These are phyloP conservation scores for Debaryomyces singareniensis DNA, from an alignment of 1,139 yeast genomes.

Conservation along the genomic window DNA sequence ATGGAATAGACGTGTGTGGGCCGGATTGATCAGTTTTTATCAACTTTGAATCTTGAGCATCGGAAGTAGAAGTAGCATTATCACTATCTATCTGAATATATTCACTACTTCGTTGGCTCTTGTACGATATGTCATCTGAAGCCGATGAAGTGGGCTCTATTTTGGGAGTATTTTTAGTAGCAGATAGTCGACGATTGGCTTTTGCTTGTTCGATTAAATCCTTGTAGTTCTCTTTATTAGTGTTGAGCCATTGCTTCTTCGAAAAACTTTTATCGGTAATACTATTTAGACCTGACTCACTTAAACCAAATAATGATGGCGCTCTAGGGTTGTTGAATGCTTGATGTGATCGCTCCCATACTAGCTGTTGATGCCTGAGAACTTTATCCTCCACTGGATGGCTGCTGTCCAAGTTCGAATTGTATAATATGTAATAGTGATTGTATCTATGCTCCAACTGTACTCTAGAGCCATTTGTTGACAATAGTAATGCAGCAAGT, in stretches of 20 bases:
- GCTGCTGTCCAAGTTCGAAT: slow-evolving; percentile 76
- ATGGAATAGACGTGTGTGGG: too few species aligned
- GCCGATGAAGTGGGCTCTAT: too few species aligned
- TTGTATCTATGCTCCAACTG: slow-evolving; percentile 67
- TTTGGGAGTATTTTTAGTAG: too few species aligned
- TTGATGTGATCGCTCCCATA: slow-evolving; percentile 62
- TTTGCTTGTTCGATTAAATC: slow-evolving; percentile 48
- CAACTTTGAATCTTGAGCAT: too few species aligned
- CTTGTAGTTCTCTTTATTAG: slow-evolving; percentile 46
- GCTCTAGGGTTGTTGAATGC: slow-evolving; percentile 17
- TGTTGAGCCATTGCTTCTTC: slow-evolving; percentile 44
- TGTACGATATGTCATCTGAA: too few species aligned
- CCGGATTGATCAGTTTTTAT: too few species aligned
- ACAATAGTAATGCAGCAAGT: slow-evolving; percentile 47
- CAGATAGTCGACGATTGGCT: too few species aligned
- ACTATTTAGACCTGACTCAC: slow-evolving; percentile 18
- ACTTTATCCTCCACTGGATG: slow-evolving; percentile 55
- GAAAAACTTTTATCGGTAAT: slow-evolving; percentile 36
- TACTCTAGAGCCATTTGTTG: slow-evolving; percentile 55
- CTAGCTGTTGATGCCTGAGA: slow-evolving; percentile 48
- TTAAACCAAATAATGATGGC: slow-evolving; percentile 18
- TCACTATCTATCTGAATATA: too few species aligned
- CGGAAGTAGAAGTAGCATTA: too few species aligned
- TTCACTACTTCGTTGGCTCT: too few species aligned
- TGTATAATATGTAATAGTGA: slow-evolving; percentile 75